Percentiles rank a stretch among this genome's conserved stretches.
Conservation (phyloP, 805 yeast genomes). For the Cyberlindnera nakhonratchasimensis region DNA sequence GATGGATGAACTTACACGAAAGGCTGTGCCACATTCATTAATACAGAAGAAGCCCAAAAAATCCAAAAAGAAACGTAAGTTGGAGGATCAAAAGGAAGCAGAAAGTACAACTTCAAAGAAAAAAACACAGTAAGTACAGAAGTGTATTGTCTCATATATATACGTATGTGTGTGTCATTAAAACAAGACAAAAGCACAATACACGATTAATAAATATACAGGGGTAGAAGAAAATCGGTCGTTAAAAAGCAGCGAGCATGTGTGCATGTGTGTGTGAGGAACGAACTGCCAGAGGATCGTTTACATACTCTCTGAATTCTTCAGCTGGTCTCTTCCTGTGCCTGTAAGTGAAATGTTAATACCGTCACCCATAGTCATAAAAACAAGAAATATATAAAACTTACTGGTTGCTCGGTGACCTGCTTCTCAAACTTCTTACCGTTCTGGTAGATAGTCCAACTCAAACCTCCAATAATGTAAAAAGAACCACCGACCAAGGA, state of each 20-base stretch:
- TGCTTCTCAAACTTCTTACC: constrained; percentile 48
- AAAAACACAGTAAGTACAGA: background rate
- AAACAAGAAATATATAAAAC: background rate
- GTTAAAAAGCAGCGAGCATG: background rate
- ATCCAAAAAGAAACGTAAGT: constrained; percentile 17
- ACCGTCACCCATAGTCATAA: background rate
- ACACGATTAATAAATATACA: too few relatives aligned
- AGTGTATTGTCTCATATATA: constrained; percentile 1
- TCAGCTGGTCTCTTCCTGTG: constrained; percentile 5
- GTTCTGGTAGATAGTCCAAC: constrained; percentile 48
- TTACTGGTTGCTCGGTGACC: constrained; percentile 17
- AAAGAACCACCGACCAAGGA: constrained; percentile 56
- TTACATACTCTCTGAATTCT: too few relatives aligned
- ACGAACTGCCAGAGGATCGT: too few relatives aligned
- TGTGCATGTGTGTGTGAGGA: too few relatives aligned
- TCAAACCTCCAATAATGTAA: constrained; percentile 50
- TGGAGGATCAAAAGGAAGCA: constrained; percentile 4
- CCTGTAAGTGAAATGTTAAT: constrained; percentile 1
- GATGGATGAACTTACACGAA: constrained; percentile 19
- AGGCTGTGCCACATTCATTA: constrained; percentile 37
- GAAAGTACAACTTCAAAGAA: background rate
- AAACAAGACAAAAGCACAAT: too few relatives aligned
- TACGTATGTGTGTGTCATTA: background rate
- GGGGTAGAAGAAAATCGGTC: background rate
- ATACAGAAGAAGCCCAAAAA: constrained; percentile 25